Conservation (phyloP, 148 eudicot genomes). For the Oxyria digyna region DNA sequence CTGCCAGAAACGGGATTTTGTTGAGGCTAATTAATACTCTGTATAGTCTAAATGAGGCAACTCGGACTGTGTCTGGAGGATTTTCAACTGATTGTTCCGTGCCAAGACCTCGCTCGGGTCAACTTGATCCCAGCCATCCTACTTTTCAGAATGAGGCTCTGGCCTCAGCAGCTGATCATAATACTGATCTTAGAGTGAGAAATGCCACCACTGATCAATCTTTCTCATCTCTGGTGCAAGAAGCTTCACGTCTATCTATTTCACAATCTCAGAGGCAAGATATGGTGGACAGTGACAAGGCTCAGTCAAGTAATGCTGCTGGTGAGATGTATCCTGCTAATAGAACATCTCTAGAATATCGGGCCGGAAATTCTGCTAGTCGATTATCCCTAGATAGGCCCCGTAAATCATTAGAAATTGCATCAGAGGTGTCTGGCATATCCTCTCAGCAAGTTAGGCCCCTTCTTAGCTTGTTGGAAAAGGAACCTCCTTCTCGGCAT, state of each 20-base stretch:
- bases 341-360: constrained; percentile 40
- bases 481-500: constrained; percentile 87
- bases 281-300: constrained; percentile 41
- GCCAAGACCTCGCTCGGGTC: constrained; percentile 64
- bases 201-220: constrained; percentile 26
- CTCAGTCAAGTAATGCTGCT: constrained; percentile 38
- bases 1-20: constrained; percentile 87
- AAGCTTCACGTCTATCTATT: constrained; percentile 31
- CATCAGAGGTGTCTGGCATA: constrained; percentile 38
- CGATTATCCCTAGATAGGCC: constrained; percentile 52
- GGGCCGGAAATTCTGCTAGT: constrained; percentile 30
- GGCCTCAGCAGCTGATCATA: constrained; percentile 40
- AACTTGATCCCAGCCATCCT: constrained; percentile 53
- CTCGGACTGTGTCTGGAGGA: constrained; percentile 65
- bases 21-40: constrained; percentile 85
- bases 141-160: constrained; percentile 32
- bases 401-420: constrained; percentile 38
- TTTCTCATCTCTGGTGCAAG: constrained; percentile 37
- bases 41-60: constrained; percentile 85
- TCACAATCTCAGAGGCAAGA: constrained; percentile 18
- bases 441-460: constrained; percentile 69
- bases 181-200: constrained; percentile 46
- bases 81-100: constrained; percentile 44
- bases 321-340: constrained; percentile 42
- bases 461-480: constrained; percentile 83